Conservation (phyloP, 2,329 filamentous ascomycete species). For the Venturia nashicola region DNA sequence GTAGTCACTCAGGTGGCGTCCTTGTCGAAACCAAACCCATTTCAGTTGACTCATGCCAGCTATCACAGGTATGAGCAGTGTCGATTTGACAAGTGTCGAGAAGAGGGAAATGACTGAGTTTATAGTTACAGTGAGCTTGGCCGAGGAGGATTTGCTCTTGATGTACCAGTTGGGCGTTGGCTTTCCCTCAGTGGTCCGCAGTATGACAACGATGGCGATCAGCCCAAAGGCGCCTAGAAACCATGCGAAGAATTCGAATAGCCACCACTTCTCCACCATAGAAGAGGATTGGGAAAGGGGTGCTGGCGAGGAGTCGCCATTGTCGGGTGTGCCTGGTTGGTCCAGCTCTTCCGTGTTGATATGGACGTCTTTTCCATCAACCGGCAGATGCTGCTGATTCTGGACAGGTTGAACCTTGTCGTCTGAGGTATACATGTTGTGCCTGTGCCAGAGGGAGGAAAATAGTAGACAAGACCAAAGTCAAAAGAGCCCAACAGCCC, state of each 20-base stretch:
- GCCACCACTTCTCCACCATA: slow-evolving; percentile 1
- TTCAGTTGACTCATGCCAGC: slow-evolving; percentile 25
- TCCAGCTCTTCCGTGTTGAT: neutral
- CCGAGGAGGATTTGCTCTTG: neutral
- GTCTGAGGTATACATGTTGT: neutral
- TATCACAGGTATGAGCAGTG: slow-evolving; percentile 20
- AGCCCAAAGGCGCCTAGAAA: neutral
- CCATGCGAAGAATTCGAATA: slow-evolving; percentile 6
- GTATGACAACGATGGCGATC: slow-evolving; percentile 3
- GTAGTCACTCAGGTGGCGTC: slow-evolving; percentile 15
- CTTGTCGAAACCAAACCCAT: slow-evolving; percentile 19
- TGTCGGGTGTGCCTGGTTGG: neutral
- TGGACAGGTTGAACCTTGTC: neutral
- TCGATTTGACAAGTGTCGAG: slow-evolving; percentile 19
- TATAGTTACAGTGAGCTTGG: slow-evolving; percentile 5
- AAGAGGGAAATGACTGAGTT: slow-evolving; percentile 25
- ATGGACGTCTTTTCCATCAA: neutral
- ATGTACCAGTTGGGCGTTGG: slow-evolving; percentile 1
- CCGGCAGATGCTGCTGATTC: neutral
- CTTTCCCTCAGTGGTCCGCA: neutral
- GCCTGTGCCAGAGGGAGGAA: neutral
- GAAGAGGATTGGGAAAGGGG: neutral
- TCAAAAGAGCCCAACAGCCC: neutral
- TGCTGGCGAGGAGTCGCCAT: neutral
- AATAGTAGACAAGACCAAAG: neutral